Evolutionary conservation across 2,329 filamentous ascomycete species (phyloP), one percentile per base, ranked within the genome.

Genomic region (Leptodontidium sp.): DNA sequence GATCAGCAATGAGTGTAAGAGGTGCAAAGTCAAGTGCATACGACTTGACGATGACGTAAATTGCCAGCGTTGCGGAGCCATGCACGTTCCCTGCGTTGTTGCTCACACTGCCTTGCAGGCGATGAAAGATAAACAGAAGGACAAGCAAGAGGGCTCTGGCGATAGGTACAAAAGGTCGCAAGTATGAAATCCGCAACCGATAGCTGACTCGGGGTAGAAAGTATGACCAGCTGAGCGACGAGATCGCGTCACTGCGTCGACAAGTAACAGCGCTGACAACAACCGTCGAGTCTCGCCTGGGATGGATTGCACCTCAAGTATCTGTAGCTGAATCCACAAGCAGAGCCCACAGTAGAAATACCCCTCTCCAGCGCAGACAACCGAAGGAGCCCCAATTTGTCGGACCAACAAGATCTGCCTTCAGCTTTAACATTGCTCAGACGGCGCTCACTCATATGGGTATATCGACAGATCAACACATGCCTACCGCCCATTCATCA

Each of bases 11-110:
- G 49, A 52, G 11, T 52, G 49, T n/a, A 52, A 52, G 24, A 52
- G 49, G 49, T 52, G 49, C 24, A 52, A 52, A 52, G 49, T 52
- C 11, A 52, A 52, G 49, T 52, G 49, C n/a, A 29, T 52, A 26
- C 49, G 49, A 52, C n/a, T 26, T 29, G 24, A 52, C 21, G 49
- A 52, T 29, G 49, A 11, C 49, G 4, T 4, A 2, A 52, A 26
- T 15, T 52, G 49, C 49, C 49, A 52, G 49, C 49, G 49, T 29
- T 52, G 49, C 49, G 49, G 24, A 26, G 49, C 21, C 8, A 52
- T 52, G 21, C 21, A 52, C 6, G 24, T 29, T 52, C 8, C 11
- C 4, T 52, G 49, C 24, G 11, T 52, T 29, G n/a, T 52, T 26
- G 8, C 6, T 14, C n/a, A 26, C 11, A 29, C 49, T 24, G 14